Conservation (phyloP, 202 grass and related monocot species). For the Alloteropsis angusta region DNA sequence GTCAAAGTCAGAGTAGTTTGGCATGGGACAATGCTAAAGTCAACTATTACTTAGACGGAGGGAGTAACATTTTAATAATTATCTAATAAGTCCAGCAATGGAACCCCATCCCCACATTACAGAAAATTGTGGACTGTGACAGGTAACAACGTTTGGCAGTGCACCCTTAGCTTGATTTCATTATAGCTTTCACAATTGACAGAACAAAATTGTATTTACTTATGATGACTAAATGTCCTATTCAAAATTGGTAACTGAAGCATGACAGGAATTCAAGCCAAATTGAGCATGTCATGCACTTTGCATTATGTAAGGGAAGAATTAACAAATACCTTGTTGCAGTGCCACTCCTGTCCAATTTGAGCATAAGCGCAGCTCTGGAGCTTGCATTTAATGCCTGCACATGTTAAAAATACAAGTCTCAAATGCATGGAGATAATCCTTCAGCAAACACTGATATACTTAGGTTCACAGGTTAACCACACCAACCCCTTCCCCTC, state of each 20-base stretch:
- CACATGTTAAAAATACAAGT: slow-evolving; percentile 1
- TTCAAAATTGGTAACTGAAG: neutral
- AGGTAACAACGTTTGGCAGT: neutral
- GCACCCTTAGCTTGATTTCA: neutral
- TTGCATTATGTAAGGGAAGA: neutral
- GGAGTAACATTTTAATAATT: neutral
- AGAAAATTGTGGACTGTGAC: neutral
- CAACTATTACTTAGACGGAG: neutral
- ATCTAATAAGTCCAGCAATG: neutral
- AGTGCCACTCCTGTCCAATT: slow-evolving; percentile 83
- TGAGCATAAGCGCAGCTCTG: slow-evolving; percentile 89
- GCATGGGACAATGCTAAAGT: too few relatives aligned
- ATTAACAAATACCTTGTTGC: slow-evolving; percentile 48
- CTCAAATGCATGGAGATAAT: neutral
- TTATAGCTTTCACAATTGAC: neutral
- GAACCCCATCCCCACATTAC: neutral
- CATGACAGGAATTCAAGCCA: slow-evolving; percentile 16
- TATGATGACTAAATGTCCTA: neutral
- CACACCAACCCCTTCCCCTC: neutral
- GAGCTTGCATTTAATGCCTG: slow-evolving; percentile 94
- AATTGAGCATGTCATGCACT: neutral
- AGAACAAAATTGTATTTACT: neutral
- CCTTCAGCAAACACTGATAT: neutral
- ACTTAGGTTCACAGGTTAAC: neutral
- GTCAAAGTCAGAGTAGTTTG: too few relatives aligned